phyloP scores from a whole-genome alignment of 352 stramenopile species.

The Phytopythium kandeliae region DNA sequence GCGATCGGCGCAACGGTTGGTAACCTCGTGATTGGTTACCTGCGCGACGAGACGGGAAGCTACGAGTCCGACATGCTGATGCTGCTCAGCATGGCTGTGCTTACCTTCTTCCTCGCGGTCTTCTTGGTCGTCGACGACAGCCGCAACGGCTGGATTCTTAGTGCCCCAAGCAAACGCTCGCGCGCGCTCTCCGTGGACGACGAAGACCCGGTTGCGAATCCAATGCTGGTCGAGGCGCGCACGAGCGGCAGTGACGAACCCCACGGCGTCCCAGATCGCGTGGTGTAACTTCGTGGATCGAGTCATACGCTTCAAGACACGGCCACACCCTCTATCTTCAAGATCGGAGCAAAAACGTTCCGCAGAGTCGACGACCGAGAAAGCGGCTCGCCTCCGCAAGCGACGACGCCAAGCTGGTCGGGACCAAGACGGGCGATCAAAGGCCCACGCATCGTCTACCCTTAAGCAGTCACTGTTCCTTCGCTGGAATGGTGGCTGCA shows the following conservation, averaged over 20 bases:
- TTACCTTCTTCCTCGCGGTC: conserved; percentile 66
- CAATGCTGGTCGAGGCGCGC: conserved; percentile 29
- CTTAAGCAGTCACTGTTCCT: neutral
- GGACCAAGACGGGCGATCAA: conserved; percentile 1
- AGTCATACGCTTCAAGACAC: neutral
- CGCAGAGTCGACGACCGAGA: neutral
- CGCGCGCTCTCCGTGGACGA: conserved; percentile 59
- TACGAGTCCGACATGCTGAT: conserved; percentile 84
- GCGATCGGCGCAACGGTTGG: conserved; percentile 75
- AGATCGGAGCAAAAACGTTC: neutral
- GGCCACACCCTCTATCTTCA: too few relatives aligned
- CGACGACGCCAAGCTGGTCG: neutral
- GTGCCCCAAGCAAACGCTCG: conserved; percentile 38
- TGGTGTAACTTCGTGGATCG: neutral
- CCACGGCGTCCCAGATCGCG: neutral
- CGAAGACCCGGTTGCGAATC: conserved; percentile 39
- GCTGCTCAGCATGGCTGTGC: conserved; percentile 61
- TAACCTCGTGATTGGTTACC: conserved; percentile 81
- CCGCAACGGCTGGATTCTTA: conserved; percentile 46
- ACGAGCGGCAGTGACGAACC: neutral
- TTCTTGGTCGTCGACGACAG: conserved; percentile 62
- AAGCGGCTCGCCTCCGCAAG: neutral
- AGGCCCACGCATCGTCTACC: neutral
- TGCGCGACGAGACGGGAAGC: conserved; percentile 74
- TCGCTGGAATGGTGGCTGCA: neutral